These are phyloP conservation scores for Tylopilus subfusipes DNA, from an alignment of 768 basidiomycete genomes.

Conservation along the genomic window DNA sequence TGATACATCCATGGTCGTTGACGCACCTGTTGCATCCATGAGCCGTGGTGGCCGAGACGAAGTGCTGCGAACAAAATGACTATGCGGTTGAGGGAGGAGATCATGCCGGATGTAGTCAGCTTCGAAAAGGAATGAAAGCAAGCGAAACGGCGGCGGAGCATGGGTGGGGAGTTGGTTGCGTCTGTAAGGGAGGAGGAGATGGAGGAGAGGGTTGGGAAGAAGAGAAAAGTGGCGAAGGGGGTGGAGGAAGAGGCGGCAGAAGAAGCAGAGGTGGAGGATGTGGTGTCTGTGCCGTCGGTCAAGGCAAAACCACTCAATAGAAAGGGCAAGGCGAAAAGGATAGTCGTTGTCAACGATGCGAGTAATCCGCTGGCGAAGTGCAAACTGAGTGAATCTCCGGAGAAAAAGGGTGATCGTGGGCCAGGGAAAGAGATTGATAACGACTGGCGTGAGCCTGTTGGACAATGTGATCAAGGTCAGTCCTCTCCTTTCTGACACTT, in stretches of 20 bases:
- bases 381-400: slow-evolving; percentile 1
- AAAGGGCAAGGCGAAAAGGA: slow-evolving; percentile 8
- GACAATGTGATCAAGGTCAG: slow-evolving; percentile 60
- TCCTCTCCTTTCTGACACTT: background rate
- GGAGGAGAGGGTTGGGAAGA: slow-evolving; percentile 19
- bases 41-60: slow-evolving; percentile 35
- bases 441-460: slow-evolving; percentile 59
- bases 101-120: slow-evolving; percentile 76
- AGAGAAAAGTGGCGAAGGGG: slow-evolving; percentile 16
- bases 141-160: slow-evolving; percentile 29
- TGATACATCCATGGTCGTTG: slow-evolving; percentile 10
- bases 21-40: slow-evolving; percentile 8
- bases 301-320: slow-evolving; percentile 7
- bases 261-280: slow-evolving; percentile 22
- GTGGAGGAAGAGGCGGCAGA: slow-evolving; percentile 22
- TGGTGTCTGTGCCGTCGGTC: slow-evolving; percentile 10
- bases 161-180: slow-evolving; percentile 29
- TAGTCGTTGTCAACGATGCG: background rate
- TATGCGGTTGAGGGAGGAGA: slow-evolving; percentile 41
- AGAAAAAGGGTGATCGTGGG: slow-evolving; percentile 11
- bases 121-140: slow-evolving; percentile 65
- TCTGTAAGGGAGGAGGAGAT: slow-evolving; percentile 13
- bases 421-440: slow-evolving; percentile 43
- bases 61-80: slow-evolving; percentile 53
- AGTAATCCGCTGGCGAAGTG: background rate